Evolutionary conservation across 306 rosid species (phyloP).

Genomic region (Cercis canadensis): DNA sequence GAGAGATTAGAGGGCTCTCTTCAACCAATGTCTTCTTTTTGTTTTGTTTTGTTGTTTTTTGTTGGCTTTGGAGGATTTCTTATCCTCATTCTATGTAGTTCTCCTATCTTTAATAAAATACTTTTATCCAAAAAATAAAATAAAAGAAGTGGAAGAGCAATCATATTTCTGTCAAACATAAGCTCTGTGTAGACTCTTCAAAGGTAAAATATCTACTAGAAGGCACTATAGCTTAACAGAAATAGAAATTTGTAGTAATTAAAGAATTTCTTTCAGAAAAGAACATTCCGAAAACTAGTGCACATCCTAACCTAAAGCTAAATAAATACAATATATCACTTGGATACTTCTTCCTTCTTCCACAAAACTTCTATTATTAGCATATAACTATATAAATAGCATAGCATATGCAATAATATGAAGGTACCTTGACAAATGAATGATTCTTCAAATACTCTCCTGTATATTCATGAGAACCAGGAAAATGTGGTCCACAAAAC

Average conservation of each 20-base stretch:
- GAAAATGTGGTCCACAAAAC: slow-evolving; percentile 73
- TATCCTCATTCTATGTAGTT: too few relatives aligned
- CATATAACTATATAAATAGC: neutral
- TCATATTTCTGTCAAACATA: neutral
- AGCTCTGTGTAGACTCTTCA: neutral
- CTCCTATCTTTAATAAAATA: too few relatives aligned
- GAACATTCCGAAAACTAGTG: neutral
- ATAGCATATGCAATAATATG: neutral
- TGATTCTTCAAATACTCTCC: slow-evolving; percentile 62
- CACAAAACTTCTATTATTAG: neutral
- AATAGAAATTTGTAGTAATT: neutral
- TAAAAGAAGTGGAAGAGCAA: neutral
- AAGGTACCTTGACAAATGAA: slow-evolving; percentile 65
- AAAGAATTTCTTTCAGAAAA: neutral
- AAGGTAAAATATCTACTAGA: neutral
- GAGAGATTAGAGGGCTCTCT: too few relatives aligned
- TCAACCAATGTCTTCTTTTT: too few relatives aligned
- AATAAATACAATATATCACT: neutral
- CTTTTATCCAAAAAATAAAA: too few relatives aligned
- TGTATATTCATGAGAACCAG: slow-evolving; percentile 71
- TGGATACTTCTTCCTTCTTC: slow-evolving; percentile 2
- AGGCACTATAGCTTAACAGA: neutral
- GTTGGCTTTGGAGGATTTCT: too few relatives aligned
- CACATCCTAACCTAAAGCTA: neutral
- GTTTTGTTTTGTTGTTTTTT: too few relatives aligned